Conservation (phyloP, 1,139 yeast species). For the Debaryomyces nepalensis region DNA sequence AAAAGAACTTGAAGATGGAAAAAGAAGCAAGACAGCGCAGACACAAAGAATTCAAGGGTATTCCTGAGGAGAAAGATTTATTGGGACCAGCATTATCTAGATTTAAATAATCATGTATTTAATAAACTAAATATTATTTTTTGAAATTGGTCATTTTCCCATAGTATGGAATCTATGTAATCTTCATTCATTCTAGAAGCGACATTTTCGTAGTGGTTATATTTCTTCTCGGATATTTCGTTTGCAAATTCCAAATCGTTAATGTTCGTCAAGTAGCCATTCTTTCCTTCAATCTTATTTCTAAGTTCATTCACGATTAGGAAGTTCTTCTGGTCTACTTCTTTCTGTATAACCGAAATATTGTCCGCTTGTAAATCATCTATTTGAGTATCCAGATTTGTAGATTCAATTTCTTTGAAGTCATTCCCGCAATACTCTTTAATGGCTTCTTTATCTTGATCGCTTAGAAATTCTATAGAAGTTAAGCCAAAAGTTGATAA, state of each 20-base stretch:
- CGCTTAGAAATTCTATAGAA: constrained; percentile 23
- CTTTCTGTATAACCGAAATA: constrained; percentile 3
- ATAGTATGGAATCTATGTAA: constrained; percentile 24
- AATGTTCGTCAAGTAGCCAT: constrained; percentile 11
- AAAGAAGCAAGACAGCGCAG: constrained; percentile 69
- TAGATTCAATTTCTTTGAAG: constrained; percentile 13
- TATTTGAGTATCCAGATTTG: neutral
- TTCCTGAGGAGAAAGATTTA: constrained; percentile 54
- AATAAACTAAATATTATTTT: constrained; percentile 19
- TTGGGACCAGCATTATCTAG: constrained; percentile 63
- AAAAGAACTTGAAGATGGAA: constrained; percentile 74
- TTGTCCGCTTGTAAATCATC: constrained; percentile 8
- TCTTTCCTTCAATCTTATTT: constrained; percentile 11
- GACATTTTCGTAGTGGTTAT: constrained; percentile 9
- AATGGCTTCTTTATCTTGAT: constrained; percentile 21
- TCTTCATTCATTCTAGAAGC: constrained; percentile 20
- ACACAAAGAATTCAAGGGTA: constrained; percentile 52
- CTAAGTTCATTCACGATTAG: constrained; percentile 9
- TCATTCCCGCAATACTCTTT: constrained; percentile 16
- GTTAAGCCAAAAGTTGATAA: constrained; percentile 27
- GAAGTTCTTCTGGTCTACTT: constrained; percentile 12
- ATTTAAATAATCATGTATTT: constrained; percentile 38
- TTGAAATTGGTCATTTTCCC: constrained; percentile 30
- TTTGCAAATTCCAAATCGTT: constrained; percentile 12
- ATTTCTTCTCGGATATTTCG: constrained; percentile 8